These are phyloP conservation scores for Loxodes magnus DNA, from an alignment of 73 alveolate species.

Conservation along the genomic window DNA sequence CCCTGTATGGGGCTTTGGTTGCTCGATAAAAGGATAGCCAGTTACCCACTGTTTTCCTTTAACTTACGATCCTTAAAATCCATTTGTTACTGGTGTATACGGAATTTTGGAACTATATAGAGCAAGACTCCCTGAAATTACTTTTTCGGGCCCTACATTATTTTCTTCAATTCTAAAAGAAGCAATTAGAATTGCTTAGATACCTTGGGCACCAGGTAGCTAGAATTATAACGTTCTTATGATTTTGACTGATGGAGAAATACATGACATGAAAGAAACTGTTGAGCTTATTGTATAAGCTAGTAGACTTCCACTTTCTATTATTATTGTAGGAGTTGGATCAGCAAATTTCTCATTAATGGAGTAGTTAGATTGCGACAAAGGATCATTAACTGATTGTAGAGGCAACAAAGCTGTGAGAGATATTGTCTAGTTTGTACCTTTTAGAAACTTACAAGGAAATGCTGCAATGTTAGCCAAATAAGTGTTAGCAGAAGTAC, in stretches of 20 bases:
- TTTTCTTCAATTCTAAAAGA: constrained; percentile 46
- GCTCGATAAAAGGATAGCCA: constrained; percentile 11
- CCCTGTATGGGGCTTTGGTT: constrained; percentile 92
- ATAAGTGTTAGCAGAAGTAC: constrained; percentile 91
- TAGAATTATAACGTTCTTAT: constrained; percentile 25
- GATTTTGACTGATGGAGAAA: constrained; percentile 85
- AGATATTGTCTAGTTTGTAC: constrained; percentile 77
- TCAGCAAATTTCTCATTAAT: constrained; percentile 47
- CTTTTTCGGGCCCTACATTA: constrained; percentile 70
- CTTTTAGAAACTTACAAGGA: constrained; percentile 54
- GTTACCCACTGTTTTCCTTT: constrained; percentile 76
- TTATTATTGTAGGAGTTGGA: constrained; percentile 75
- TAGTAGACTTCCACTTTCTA: constrained; percentile 57
- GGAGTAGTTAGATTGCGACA: constrained; percentile 74
- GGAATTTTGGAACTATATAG: constrained; percentile 46
- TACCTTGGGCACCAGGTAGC: constrained; percentile 16
- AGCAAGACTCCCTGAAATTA: constrained; percentile 25
- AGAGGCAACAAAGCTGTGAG: constrained; percentile 46
- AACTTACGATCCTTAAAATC: constrained; percentile 47
- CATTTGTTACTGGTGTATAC: constrained; percentile 45
- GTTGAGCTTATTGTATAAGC: constrained; percentile 61
- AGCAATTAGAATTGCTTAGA: constrained; percentile 32
- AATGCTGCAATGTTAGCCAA: constrained; percentile 58
- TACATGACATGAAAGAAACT: constrained; percentile 73
- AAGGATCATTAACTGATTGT: constrained; percentile 28